phyloP scores from a whole-genome alignment of 2,329 filamentous ascomycete genomes.

The Byssochlamys sp. region DNA sequence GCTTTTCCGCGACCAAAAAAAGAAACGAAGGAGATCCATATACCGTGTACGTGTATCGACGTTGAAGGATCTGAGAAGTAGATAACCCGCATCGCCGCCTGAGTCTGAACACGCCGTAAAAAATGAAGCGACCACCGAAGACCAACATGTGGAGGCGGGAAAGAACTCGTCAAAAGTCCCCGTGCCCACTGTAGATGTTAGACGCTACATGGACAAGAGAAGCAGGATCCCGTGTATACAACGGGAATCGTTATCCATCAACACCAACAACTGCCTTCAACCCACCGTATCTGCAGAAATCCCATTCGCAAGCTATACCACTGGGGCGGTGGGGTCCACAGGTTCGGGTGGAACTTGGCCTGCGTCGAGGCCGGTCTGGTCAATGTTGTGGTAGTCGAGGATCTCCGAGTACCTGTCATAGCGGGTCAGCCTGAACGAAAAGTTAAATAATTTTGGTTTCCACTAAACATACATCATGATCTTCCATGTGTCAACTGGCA shows the following conservation, averaged over 20 bases:
- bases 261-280: slow-evolving; percentile 10
- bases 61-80: neutral
- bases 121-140: slow-evolving; percentile 4
- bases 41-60: slow-evolving; percentile 10
- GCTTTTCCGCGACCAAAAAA: neutral
- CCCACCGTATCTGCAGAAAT: slow-evolving; percentile 3
- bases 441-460: neutral
- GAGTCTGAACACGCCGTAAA: slow-evolving; percentile 9
- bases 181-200: slow-evolving; percentile 13
- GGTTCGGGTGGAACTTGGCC: slow-evolving; percentile 20
- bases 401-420: slow-evolving; percentile 85
- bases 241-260: neutral
- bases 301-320: neutral
- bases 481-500: slow-evolving; percentile 99
- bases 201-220: slow-evolving; percentile 5
- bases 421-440: slow-evolving; percentile 5
- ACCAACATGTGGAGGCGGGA: slow-evolving; percentile 3
- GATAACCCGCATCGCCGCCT: slow-evolving; percentile 8
- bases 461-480: slow-evolving; percentile 82
- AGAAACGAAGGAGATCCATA: slow-evolving; percentile 1
- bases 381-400: slow-evolving; percentile 94
- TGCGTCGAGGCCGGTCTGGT: slow-evolving; percentile 36
- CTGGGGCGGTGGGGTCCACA: slow-evolving; percentile 6
- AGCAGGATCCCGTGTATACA: neutral
- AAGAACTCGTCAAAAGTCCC: slow-evolving; percentile 6